Conservation (phyloP, 169 alveolate genomes). For the Cyclospora cayetanensis region DNA sequence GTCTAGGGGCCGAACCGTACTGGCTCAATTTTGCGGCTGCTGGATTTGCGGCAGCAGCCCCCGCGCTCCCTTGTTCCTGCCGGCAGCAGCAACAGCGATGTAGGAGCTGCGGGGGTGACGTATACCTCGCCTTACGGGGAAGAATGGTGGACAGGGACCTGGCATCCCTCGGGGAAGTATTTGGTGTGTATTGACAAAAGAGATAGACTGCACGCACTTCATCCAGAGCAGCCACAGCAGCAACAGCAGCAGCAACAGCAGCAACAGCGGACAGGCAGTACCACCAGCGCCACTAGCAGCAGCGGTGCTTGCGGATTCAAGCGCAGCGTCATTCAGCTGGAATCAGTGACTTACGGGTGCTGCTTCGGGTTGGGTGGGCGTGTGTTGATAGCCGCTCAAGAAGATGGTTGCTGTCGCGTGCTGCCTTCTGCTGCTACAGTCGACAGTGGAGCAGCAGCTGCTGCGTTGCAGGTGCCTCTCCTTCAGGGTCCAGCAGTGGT, state of each 20-base stretch:
- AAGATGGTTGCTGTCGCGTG: neutral
- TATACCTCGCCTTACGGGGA: neutral
- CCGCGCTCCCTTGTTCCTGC: neutral
- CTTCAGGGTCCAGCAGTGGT: neutral
- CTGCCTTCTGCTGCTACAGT: neutral
- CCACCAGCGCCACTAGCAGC: conserved; percentile 16
- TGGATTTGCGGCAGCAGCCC: conserved; percentile 11
- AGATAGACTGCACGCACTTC: neutral
- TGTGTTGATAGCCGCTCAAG: neutral
- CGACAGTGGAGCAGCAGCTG: neutral
- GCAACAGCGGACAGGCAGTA: neutral
- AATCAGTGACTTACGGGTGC: neutral
- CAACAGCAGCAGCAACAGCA: conserved; percentile 30
- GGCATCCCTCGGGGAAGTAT: conserved; percentile 1
- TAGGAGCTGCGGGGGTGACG: neutral
- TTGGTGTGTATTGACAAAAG: conserved; percentile 8
- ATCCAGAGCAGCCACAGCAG: neutral
- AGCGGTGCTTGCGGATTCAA: neutral
- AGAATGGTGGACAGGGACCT: conserved; percentile 3
- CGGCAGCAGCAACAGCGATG: conserved; percentile 31
- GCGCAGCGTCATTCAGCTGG: neutral
- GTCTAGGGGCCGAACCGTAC: conserved; percentile 3
- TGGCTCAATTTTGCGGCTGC: neutral
- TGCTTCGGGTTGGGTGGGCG: neutral
- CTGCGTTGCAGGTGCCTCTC: neutral